Evolutionary conservation across 2,329 filamentous ascomycete genomes (phyloP).

Genomic region (Dactylellina haptotyla): DNA sequence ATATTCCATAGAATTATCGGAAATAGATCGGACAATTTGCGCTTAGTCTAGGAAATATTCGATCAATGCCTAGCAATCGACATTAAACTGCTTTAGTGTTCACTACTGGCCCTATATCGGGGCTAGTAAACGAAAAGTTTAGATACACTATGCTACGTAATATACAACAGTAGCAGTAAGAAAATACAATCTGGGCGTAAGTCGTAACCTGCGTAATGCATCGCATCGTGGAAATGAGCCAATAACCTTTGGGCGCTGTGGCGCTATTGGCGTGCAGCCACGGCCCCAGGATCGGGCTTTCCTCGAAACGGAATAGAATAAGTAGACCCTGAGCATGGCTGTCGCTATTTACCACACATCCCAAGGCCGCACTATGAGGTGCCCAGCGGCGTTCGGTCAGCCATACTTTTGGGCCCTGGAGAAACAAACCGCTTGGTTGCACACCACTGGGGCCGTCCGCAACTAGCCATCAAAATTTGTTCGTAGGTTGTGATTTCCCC

Average conservation of each 20-base stretch:
- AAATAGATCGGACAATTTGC: conserved; percentile 44
- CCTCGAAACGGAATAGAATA: conserved; percentile 13
- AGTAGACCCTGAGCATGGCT: conserved; percentile 3
- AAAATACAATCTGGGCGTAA: conserved; percentile 32
- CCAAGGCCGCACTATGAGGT: conserved; percentile 14
- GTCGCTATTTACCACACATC: neutral
- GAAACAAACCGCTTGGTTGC: conserved; percentile 15
- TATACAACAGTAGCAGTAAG: conserved; percentile 1
- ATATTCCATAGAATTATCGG: conserved; percentile 20
- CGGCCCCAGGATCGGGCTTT: neutral
- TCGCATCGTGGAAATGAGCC: conserved; percentile 53
- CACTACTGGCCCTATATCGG: conserved; percentile 11
- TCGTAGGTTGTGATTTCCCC: conserved; percentile 8
- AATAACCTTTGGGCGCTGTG: conserved; percentile 33
- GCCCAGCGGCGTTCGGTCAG: conserved; percentile 22
- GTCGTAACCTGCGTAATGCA: conserved; percentile 36
- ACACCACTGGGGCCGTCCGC: conserved; percentile 5
- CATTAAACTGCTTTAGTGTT: conserved; percentile 7
- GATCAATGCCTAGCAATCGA: neutral
- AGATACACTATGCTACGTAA: conserved; percentile 10
- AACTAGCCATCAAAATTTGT: conserved; percentile 34
- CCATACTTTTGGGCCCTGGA: conserved; percentile 12
- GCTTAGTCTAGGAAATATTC: conserved; percentile 7
- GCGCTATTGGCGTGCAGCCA: conserved; percentile 31
- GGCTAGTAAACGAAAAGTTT: conserved; percentile 15